A percentile compares a stretch with the other conserved stretches of the same genome.
phyloP scores from a whole-genome alignment of 1,284 basidiomycete species.

The Apiotrichum laibachii region DNA sequence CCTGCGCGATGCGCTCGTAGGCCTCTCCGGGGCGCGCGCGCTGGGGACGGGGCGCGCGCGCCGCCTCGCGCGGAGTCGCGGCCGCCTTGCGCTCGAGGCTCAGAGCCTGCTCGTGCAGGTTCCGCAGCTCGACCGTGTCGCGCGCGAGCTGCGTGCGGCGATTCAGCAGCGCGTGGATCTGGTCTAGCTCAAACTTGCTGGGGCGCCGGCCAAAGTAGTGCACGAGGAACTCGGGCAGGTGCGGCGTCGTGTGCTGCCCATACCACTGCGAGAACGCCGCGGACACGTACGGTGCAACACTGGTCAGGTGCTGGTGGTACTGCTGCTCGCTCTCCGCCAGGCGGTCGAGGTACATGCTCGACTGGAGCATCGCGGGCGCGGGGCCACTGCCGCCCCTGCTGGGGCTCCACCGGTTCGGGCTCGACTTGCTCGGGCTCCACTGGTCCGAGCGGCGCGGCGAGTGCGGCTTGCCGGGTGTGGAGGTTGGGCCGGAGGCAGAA shows the following conservation, averaged over 20 bases:
- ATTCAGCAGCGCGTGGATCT: constrained; percentile 33
- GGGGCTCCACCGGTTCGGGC: constrained; percentile 1
- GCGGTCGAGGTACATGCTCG: constrained; percentile 19
- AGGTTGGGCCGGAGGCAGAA: not conserved
- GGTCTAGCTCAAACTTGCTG: constrained; percentile 28
- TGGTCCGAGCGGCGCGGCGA: constrained; percentile 10
- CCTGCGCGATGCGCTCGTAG: constrained; percentile 87
- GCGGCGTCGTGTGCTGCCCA: constrained; percentile 26
- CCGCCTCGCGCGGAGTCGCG: not conserved
- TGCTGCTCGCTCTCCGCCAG: constrained; percentile 26
- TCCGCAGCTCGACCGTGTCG: constrained; percentile 28
- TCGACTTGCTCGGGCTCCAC: constrained; percentile 13
- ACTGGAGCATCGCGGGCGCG: too few relatives aligned
- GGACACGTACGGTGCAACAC: constrained; percentile 39
- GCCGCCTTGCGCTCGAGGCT: not conserved
- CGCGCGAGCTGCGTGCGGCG: constrained; percentile 21
- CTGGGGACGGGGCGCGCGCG: not conserved
- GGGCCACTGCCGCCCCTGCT: not conserved
- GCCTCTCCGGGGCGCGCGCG: constrained; percentile 51
- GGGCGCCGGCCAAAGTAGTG: constrained; percentile 43
- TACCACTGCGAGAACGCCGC: constrained; percentile 43
- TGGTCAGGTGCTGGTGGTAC: constrained; percentile 25
- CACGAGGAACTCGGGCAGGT: constrained; percentile 32
- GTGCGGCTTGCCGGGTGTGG: too few relatives aligned
- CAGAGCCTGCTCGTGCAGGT: constrained; percentile 18